Conservation (phyloP, 1,284 basidiomycete genomes). For the Meira miltonrushii region DNA sequence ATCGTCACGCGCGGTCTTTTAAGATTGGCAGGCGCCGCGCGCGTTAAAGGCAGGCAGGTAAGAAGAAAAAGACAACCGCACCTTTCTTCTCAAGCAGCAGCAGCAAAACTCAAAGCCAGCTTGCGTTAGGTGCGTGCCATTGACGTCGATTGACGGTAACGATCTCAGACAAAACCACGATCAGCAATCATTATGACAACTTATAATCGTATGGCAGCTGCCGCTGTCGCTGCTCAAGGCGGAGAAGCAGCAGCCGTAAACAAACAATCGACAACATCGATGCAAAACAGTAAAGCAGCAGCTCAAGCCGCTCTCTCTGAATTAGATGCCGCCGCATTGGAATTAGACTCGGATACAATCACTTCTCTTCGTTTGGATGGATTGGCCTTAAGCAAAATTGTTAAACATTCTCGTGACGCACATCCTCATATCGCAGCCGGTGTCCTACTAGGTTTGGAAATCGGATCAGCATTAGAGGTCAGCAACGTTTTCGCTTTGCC, state of each 20-base stretch:
- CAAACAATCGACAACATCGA: background rate
- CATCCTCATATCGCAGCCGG: slow-evolving; percentile 44
- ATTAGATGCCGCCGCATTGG: slow-evolving; percentile 24
- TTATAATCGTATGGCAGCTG: background rate
- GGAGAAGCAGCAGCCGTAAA: background rate
- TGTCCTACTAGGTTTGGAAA: slow-evolving; percentile 47
- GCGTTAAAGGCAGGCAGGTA: background rate
- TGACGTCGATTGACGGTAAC: background rate
- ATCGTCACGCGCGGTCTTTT: too few relatives aligned
- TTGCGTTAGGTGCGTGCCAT: background rate
- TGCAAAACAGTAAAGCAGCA: background rate
- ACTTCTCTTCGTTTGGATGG: slow-evolving; percentile 47
- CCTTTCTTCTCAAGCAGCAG: background rate
- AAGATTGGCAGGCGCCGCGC: too few relatives aligned
- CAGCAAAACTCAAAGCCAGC: background rate
- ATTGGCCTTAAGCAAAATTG: slow-evolving; percentile 49
- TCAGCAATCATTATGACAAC: too few relatives aligned
- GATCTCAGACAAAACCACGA: background rate
- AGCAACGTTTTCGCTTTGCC: slow-evolving; percentile 48
- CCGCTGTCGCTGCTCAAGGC: background rate
- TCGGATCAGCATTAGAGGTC: slow-evolving; percentile 47
- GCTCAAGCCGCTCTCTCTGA: background rate
- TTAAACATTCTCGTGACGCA: slow-evolving; percentile 51
- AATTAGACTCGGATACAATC: slow-evolving; percentile 44
- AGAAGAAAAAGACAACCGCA: background rate